Base-by-base conservation (phyloP, 768 basidiomycete genomes). In the Candolleomyces eurysporus region DNA sequence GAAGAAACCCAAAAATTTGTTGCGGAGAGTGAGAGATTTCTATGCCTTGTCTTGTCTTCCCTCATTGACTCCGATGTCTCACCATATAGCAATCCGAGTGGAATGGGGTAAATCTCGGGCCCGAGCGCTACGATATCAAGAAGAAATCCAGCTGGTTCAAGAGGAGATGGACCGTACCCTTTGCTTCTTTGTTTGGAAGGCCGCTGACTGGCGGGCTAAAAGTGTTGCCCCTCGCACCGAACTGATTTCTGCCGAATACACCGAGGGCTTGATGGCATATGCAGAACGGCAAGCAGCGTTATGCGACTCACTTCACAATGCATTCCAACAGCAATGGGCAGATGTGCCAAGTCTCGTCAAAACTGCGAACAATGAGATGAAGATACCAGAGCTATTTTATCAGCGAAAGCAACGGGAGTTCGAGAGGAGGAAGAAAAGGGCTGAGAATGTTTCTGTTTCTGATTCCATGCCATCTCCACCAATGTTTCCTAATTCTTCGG, bases 141-240 rank as follows among this genome's bases (percentile, higher is more conserved):
- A 66, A 26, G 65, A 66, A 54, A 61, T 66, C 9, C 21, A 64
- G 57, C 39, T 66, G 1, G 30, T 66, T 7, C 50, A 62, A 19
- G 65, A 66, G 58, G 65, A 66, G 58, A 66, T 66, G 65, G 48
- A 61, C 8, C 46, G 65, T 5, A 48, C 58, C 2, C 49, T 63
- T 19, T 43, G 21, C 1, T 64, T 49, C 36, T 21, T 64, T 6
- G 61, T 62, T 16, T 63, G 63, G 65, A 63, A 58, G 30, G 63
- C 57, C 0, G 30, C 36, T 1, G 61, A 63, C 61, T 66, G 65
- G 65, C 32, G 19, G 9, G 16, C 7, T 8, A 48, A 22, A 14
- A 7, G 21, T 6, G 11, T 36, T 1, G 36, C 36, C 6, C 5
- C 36, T 6, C 36, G 5, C 6, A 22, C 21, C 1, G 7, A 48